phyloP scores from a whole-genome alignment of 305 asterid genomes.

The Plantago rigida region DNA sequence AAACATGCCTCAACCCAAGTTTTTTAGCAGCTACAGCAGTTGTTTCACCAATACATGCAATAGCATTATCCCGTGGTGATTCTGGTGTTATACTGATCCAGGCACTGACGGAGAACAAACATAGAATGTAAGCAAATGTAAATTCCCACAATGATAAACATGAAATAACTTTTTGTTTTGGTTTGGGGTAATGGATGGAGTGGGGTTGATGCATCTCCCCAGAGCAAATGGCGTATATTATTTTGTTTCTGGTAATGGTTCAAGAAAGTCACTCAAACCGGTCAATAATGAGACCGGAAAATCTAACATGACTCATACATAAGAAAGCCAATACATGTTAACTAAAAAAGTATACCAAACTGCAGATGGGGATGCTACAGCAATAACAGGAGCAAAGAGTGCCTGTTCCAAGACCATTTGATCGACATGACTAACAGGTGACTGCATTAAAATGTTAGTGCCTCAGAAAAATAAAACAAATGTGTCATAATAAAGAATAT shows the following conservation, averaged over 20 bases:
- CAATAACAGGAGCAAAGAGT: constrained; percentile 60
- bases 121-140: constrained; percentile 2
- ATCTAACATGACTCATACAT: neutral
- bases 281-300: neutral
- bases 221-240: too few relatives aligned
- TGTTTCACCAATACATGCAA: constrained; percentile 96
- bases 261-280: too few relatives aligned
- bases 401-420: constrained; percentile 43
- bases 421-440: constrained; percentile 49
- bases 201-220: too few relatives aligned
- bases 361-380: constrained; percentile 84
- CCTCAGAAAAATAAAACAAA: neutral
- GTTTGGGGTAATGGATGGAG: too few relatives aligned
- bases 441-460: constrained; percentile 30
- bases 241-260: too few relatives aligned
- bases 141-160: neutral
- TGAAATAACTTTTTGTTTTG: neutral
- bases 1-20: constrained; percentile 58
- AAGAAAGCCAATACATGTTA: neutral
- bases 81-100: constrained; percentile 68
- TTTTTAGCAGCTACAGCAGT: constrained; percentile 76
- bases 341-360: constrained; percentile 37
- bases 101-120: constrained; percentile 42
- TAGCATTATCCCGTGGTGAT: constrained; percentile 53
- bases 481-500: too few relatives aligned